These are phyloP conservation scores for Coemansia sp. DNA, from an alignment of 192 early-diverging fungal species.

Conservation along the genomic window DNA sequence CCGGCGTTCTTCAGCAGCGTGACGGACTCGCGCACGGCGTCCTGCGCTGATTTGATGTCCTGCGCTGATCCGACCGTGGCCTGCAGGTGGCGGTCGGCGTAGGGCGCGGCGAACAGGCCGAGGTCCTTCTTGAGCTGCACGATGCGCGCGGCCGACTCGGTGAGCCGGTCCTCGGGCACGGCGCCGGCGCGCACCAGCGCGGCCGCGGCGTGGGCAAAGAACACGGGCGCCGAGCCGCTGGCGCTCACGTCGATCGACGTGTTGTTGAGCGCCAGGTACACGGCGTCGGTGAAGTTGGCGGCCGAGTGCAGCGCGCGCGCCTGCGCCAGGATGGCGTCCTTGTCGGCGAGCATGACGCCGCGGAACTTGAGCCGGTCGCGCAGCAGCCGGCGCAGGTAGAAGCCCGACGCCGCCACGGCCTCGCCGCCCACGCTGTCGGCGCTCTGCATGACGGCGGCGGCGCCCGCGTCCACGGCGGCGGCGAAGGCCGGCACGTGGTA, in stretches of 20 bases:
- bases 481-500: constrained; percentile 59
- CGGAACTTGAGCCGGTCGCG: constrained; percentile 54
- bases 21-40: constrained; percentile 55
- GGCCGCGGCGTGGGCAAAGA: constrained; percentile 34
- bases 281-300: constrained; percentile 49
- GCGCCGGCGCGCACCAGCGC: constrained; percentile 35
- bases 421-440: constrained; percentile 56
- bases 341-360: constrained; percentile 56
- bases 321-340: constrained; percentile 26
- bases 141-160: constrained; percentile 51
- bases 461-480: constrained; percentile 54
- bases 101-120: constrained; percentile 53
- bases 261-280: constrained; percentile 48
- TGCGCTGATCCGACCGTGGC: constrained; percentile 41
- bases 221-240: constrained; percentile 20
- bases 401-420: constrained; percentile 51
- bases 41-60: constrained; percentile 45
- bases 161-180: constrained; percentile 43
- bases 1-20: constrained; percentile 56
- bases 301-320: constrained; percentile 7
- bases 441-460: constrained; percentile 55
- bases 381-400: constrained; percentile 50
- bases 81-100: constrained; percentile 26
- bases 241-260: constrained; percentile 56
- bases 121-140: constrained; percentile 64